These are phyloP conservation scores for Lactifluus pinguis DNA, from an alignment of 768 basidiomycete species.

Conservation along the genomic window DNA sequence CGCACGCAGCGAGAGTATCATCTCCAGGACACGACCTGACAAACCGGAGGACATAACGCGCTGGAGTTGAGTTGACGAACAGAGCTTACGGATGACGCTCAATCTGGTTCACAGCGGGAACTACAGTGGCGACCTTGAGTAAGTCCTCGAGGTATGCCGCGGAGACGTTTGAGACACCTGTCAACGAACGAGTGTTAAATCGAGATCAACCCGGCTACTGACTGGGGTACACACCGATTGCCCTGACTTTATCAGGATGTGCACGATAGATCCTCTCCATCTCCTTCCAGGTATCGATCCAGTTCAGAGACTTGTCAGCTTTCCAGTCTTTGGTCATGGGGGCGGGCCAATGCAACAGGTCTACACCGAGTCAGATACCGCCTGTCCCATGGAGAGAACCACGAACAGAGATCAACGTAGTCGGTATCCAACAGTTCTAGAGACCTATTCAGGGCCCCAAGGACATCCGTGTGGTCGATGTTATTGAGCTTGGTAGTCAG, in stretches of 20 bases:
- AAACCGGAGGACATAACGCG: neutral
- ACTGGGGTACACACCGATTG: conserved; percentile 45
- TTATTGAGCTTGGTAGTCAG: conserved; percentile 69
- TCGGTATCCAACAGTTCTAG: conserved; percentile 58
- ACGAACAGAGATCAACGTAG: conserved; percentile 72
- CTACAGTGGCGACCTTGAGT: conserved; percentile 41
- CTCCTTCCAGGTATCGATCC: conserved; percentile 70
- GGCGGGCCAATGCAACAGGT: conserved; percentile 80
- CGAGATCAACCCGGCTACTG: neutral
- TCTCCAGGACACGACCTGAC: conserved; percentile 54
- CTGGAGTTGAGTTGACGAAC: no score
- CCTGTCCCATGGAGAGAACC: neutral
- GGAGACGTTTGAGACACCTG: conserved; percentile 65
- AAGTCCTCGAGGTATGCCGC: conserved; percentile 54
- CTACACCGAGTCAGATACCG: conserved; percentile 26
- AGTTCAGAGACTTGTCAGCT: conserved; percentile 47
- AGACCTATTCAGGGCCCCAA: conserved; percentile 58
- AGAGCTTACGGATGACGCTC: conserved; percentile 57
- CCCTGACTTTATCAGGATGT: conserved; percentile 63
- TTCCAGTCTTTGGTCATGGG: conserved; percentile 51
- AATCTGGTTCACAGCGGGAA: conserved; percentile 76
- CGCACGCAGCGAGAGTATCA: conserved; percentile 55
- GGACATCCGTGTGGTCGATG: conserved; percentile 48
- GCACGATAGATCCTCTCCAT: conserved; percentile 63
- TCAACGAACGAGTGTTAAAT: conserved; percentile 6